Evolutionary conservation across 1,139 yeast species (phyloP).

Genomic region (Casaregolazyma suthepensis): DNA sequence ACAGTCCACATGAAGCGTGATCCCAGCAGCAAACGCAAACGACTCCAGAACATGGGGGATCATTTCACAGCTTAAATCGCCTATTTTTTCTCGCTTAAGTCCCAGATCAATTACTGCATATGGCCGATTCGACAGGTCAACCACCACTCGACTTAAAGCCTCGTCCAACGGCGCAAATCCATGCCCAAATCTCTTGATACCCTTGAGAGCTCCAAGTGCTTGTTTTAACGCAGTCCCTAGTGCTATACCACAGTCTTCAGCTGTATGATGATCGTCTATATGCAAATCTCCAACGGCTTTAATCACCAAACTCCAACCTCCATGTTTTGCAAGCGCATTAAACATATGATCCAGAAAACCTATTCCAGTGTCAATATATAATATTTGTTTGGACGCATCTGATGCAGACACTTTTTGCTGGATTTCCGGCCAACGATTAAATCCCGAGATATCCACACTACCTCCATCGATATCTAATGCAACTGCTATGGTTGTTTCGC

Average conservation of each 20-base stretch:
- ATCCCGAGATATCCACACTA: slow-evolving; percentile 43
- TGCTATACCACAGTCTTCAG: slow-evolving; percentile 93
- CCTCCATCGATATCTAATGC: slow-evolving; percentile 88
- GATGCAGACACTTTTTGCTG: slow-evolving; percentile 39
- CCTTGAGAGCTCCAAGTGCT: slow-evolving; percentile 84
- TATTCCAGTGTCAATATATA: slow-evolving; percentile 80
- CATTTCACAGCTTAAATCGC: slow-evolving; percentile 92
- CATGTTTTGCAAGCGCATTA: slow-evolving; percentile 92
- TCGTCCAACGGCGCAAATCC: slow-evolving; percentile 97
- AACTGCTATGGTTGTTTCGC: slow-evolving; percentile 89
- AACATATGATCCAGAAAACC: slow-evolving; percentile 97
- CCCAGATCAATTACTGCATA: slow-evolving; percentile 87
- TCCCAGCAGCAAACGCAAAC: slow-evolving; percentile 85
- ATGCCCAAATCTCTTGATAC: slow-evolving; percentile 87
- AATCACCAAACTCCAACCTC: slow-evolving; percentile 89
- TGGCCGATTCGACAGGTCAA: slow-evolving; percentile 89
- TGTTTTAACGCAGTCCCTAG: slow-evolving; percentile 83
- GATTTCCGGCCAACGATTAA: slow-evolving; percentile 45
- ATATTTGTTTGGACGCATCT: slow-evolving; percentile 50
- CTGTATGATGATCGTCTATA: slow-evolving; percentile 94
- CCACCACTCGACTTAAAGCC: slow-evolving; percentile 90
- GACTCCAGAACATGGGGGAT: slow-evolving; percentile 93
- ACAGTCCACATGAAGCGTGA: slow-evolving; percentile 92
- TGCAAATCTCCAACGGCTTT: slow-evolving; percentile 93
- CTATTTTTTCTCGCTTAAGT: slow-evolving; percentile 84